phyloP scores from a whole-genome alignment of 345 rosid species.

The Aethionema arabicum region DNA sequence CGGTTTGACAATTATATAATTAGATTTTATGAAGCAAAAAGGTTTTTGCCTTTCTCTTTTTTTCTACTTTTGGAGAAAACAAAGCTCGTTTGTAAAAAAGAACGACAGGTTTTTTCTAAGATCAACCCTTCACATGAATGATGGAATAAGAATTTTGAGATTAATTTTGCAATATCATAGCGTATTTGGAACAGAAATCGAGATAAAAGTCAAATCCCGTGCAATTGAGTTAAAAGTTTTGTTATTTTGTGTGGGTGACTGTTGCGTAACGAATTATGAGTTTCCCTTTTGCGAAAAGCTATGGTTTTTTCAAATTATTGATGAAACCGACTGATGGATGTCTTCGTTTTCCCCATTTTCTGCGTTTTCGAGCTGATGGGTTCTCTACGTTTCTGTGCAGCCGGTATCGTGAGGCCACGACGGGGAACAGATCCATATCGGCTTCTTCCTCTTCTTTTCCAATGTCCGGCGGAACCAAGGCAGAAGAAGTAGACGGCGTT shows the following conservation, averaged over 20 bases:
- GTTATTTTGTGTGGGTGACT: not conserved
- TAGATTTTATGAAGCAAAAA: conserved; percentile 7
- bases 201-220: conserved; percentile 9
- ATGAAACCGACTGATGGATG: not conserved
- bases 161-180: not conserved
- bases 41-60: conserved; percentile 3
- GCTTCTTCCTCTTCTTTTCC: conserved; percentile 29
- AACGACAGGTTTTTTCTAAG: conserved; percentile 5
- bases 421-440: conserved; percentile 38
- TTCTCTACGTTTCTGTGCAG: conserved; percentile 35
- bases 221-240: conserved; percentile 22
- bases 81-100: not conserved
- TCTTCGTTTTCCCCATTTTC: conserved; percentile 14
- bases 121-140: conserved; percentile 1
- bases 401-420: not conserved
- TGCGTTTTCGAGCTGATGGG: conserved; percentile 28
- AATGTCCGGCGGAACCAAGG: conserved; percentile 2
- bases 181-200: conserved; percentile 1
- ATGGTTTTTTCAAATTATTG: conserved; percentile 30
- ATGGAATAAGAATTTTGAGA: not conserved
- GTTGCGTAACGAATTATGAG: conserved; percentile 21
- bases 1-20: not conserved
- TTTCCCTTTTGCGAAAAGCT: conserved; percentile 24
- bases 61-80: not conserved
- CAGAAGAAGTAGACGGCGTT: conserved; percentile 29